Evolutionary conservation across 768 basidiomycete species (phyloP), one percentile per base, ranked within the genome.

Genomic region (Pholiota molesta): DNA sequence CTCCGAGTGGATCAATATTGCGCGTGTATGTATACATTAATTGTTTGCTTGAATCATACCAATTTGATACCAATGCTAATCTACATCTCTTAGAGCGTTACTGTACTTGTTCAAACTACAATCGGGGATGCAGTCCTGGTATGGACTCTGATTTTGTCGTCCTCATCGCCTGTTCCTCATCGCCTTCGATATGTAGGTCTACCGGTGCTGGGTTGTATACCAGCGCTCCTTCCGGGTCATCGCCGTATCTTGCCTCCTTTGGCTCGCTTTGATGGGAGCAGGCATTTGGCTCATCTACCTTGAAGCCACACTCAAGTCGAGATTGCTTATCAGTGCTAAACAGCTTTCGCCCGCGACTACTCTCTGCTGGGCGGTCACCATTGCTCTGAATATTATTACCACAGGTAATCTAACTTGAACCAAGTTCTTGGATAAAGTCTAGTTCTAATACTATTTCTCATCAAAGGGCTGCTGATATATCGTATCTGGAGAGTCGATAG

Each of bases 171-270:
- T n/a, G n/a, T n/a, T n/a, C n/a, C n/a, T n/a, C n/a, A n/a, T n/a
- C n/a, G n/a, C n/a, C n/a, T n/a, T n/a, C n/a, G n/a, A n/a, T n/a
- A n/a, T n/a, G n/a, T n/a, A n/a, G n/a, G n/a, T 66, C 10, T 66
- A 63, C 51, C 65, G 72, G 6, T 74, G 72, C 57, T 74, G 61
- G 62, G 60, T 71, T 14, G 57, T 72, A 10, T 72, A 68, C 54
- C 28, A 57, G 28, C 55, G 59, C 21, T 62, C 61, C 7, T 69
- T 65, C 65, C 35, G 33, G 17, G 58, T 68, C 42, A 61, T 70
- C 1, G 17, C 52, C 0, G 35, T 63, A 14, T 65, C 70, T 3
- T 17, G 68, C 3, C 17, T 71, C 8, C 52, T 74, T 3, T 70
- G 68, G 68, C 49, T 71, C 19, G 67, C 59, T 0, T 59, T 60